A percentile compares a stretch with the other conserved stretches of the same genome.
Evolutionary conservation across 1,284 basidiomycete species (phyloP).

Genomic region (Sanghuangporus baumii): DNA sequence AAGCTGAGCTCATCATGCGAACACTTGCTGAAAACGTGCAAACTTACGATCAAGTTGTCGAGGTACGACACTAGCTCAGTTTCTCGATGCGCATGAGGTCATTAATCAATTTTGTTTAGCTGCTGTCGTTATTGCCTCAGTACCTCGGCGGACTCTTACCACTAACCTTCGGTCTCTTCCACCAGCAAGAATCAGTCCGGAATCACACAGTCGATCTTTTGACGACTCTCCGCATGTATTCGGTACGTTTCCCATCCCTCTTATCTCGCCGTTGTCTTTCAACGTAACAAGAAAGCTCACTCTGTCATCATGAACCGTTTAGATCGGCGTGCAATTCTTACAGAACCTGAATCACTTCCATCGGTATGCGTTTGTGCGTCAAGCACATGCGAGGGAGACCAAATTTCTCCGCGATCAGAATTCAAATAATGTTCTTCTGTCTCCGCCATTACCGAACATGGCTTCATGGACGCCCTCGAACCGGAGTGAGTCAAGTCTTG

Average conservation of each 20-base stretch:
- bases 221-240: slow-evolving; percentile 67
- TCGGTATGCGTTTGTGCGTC: slow-evolving; percentile 77
- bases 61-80: slow-evolving; percentile 45
- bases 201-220: slow-evolving; percentile 81
- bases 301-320: slow-evolving; percentile 4
- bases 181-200: slow-evolving; percentile 71
- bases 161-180: slow-evolving; percentile 86
- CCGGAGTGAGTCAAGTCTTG: slow-evolving; percentile 43
- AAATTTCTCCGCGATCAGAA: slow-evolving; percentile 36
- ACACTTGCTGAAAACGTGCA: slow-evolving; percentile 64
- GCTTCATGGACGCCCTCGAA: slow-evolving; percentile 41
- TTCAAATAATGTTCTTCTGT: slow-evolving; percentile 30
- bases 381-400: slow-evolving; percentile 57
- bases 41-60: slow-evolving; percentile 83
- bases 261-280: neutral
- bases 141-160: slow-evolving; percentile 82
- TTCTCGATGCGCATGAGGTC: neutral
- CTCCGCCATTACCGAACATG: slow-evolving; percentile 28
- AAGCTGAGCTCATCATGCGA: slow-evolving; percentile 73
- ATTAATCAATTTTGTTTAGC: slow-evolving; percentile 37
- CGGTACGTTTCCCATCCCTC: slow-evolving; percentile 44
- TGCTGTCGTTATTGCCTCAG: slow-evolving; percentile 72
- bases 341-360: slow-evolving; percentile 89
- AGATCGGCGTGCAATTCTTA: slow-evolving; percentile 85
- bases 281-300: neutral